Evolutionary conservation across 331 rosid genomes (phyloP), one percentile per base, ranked within the genome.

Genomic region (Malus hybrid): DNA sequence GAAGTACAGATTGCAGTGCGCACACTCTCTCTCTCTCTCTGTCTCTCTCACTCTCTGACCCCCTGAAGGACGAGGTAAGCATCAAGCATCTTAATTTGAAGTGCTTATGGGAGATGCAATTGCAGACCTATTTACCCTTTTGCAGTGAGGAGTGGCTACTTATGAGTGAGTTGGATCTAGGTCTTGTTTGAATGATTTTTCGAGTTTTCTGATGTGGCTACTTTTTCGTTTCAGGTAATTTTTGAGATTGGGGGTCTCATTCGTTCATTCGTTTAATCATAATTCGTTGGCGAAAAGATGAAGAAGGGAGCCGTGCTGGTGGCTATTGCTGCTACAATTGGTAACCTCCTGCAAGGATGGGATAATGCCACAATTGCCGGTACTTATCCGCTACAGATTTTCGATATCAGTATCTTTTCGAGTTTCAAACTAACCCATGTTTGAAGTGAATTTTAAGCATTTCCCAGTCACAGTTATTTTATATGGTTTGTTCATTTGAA

Each of bases 341-440:
- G 97, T 4, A 93, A 90, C 84, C 83, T 93, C 33, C 90, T 93
- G n/a, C 96, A 93, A 73, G 97, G 97, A 82, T 90, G 97, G 97
- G 97, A 93, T 83, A 93, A 93, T 82, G 97, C 97, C 73, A 87
- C 94, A 79, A 93, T 93, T 80, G 97, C 97, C 32, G 97, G 97
- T 93, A 87, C n/a, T n/a, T 44, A 10, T 50, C 55, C 50, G 4
- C 32, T 11, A 65, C 29, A 39, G 29, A 36, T 44, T 61, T 36
- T 56, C 63, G 55, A 44, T 68, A 31, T 68, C 27, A 6, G 16
- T 73, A 27, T 73, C 39, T 56, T 36, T 68, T 31, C 4, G n/a
- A 60, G 27, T 56, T 50, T 33, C 9, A 39, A 57, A 39, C n/a
- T 22, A 20, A 60, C 15, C 13, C 66, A 28, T 62, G 66, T 27